Base-by-base conservation (phyloP, 169 alveolate genomes). In the Toxoplasma gondii region DNA sequence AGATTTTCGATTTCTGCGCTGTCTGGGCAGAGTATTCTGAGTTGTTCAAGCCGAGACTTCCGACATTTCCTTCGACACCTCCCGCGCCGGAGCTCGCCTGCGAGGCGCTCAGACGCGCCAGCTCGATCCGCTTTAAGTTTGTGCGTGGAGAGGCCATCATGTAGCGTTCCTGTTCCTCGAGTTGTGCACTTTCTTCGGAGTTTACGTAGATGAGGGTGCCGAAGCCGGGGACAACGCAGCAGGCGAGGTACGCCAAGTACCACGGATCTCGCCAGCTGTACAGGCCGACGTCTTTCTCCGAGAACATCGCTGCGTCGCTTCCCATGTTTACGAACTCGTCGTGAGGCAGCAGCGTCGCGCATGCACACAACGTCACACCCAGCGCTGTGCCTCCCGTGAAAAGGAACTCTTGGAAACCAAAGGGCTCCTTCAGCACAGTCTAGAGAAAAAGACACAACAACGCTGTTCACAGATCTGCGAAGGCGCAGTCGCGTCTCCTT, bases 241-340 rank as follows among this genome's bases (percentile, higher is more conserved):
- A 91, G 78, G 95, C 97, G 70, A 97, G 94, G 92, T 96, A 97
- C 34, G 96, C 95, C 90, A 97, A 81, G 88, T 97, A 97, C 96
- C 97, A 97, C 80, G 98, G 98, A 88, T 97, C 97, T 49, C 96
- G 93, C 98, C 98, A 97, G 84, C 97, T 96, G 70, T 96, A 96
- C 36, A 97, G 94, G 58, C 97, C 96, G 53, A 95, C 53, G 87
- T 95, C 69, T 53, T 95, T 94, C 58, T 67, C 95, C 84, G 93
- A 88, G 64, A 91, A 93, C 78, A 95, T 44, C 22, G 88, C 88
- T 2, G 58, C 16, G 70, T 53, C 91, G 27, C 84, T 7, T 0
- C 91, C 88, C 78, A 81, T 45, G 70, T 88, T 86, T 0, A 83
- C 93, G n/a, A 83, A 82, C 90, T 93, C 78, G 9, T 91, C 82